Evolutionary conservation across 2,329 filamentous ascomycete species (phyloP).

Genomic region (Mycosphaerella arachidis): DNA sequence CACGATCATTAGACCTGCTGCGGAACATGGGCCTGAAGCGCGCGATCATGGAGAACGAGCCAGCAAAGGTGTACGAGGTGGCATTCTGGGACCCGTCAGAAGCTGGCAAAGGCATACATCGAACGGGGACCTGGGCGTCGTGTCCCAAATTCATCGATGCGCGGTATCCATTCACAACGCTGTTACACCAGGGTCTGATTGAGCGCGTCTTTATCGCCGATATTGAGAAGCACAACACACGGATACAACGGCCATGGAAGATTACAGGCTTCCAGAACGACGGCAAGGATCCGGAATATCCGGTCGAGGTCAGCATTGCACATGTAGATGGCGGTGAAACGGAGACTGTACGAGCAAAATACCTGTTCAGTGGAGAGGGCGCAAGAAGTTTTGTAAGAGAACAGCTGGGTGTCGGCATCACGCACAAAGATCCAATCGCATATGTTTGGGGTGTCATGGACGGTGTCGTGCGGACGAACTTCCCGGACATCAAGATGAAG

Average conservation of each 20-base stretch:
- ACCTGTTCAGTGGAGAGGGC: conserved; percentile 60
- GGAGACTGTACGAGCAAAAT: conserved; percentile 62
- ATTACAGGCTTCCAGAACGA: conserved; percentile 60
- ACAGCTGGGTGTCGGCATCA: conserved; percentile 62
- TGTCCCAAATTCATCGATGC: conserved; percentile 77
- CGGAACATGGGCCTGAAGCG: conserved; percentile 87
- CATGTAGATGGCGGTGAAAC: conserved; percentile 66
- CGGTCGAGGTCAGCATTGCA: conserved; percentile 72
- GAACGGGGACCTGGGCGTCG: conserved; percentile 71
- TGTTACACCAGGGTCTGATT: conserved; percentile 60
- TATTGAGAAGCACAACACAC: conserved; percentile 54
- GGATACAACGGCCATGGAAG: conserved; percentile 57
- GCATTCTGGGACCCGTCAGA: conserved; percentile 60
- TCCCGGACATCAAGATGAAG: conserved; percentile 64
- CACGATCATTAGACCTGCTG: conserved; percentile 78
- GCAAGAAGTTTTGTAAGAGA: conserved; percentile 58
- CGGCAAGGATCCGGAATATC: conserved; percentile 62
- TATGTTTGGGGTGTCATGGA: conserved; percentile 66
- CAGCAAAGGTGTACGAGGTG: conserved; percentile 75
- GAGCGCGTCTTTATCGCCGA: conserved; percentile 60
- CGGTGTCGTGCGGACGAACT: conserved; percentile 58
- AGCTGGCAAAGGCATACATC: conserved; percentile 51
- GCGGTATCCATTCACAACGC: conserved; percentile 59
- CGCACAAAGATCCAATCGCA: conserved; percentile 59
- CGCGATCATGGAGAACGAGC: conserved; percentile 79